Percentiles rank a stretch among this genome's conserved stretches.
phyloP scores from a whole-genome alignment of 2,329 filamentous ascomycete species.

The Fusarium kyushuense region DNA sequence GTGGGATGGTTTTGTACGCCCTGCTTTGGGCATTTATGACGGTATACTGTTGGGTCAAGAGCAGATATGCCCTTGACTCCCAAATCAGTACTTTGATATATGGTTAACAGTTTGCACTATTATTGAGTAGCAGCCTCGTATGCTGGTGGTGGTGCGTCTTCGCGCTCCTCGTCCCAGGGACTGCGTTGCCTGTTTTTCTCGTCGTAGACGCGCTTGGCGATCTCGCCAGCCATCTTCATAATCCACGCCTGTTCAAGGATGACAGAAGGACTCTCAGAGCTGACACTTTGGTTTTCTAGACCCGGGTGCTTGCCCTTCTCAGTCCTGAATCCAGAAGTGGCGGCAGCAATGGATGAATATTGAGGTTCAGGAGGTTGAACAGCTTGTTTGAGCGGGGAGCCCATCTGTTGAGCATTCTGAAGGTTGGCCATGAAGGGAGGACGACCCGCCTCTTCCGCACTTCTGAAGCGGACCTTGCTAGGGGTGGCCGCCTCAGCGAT shows the following conservation, averaged over 20 bases:
- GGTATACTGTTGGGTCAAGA: neutral
- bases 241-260: constrained; percentile 88
- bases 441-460: constrained; percentile 34
- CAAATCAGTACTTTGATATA: neutral
- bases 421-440: constrained; percentile 46
- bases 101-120: constrained; percentile 28
- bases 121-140: constrained; percentile 66
- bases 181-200: constrained; percentile 72
- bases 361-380: constrained; percentile 33
- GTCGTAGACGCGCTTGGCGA: constrained; percentile 87
- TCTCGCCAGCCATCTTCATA: constrained; percentile 93
- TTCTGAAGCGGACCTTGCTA: constrained; percentile 59
- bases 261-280: constrained; percentile 65
- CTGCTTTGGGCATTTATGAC: constrained; percentile 1
- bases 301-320: constrained; percentile 49
- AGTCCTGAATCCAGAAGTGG: constrained; percentile 31
- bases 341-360: constrained; percentile 40
- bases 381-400: constrained; percentile 40
- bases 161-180: constrained; percentile 64
- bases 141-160: constrained; percentile 70
- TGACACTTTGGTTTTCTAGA: constrained; percentile 50
- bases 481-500: constrained; percentile 46
- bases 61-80: neutral
- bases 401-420: constrained; percentile 43
- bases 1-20: constrained; percentile 25